phyloP scores from a whole-genome alignment of 192 early-diverging fungal genomes.

The Linnemannia elongata region DNA sequence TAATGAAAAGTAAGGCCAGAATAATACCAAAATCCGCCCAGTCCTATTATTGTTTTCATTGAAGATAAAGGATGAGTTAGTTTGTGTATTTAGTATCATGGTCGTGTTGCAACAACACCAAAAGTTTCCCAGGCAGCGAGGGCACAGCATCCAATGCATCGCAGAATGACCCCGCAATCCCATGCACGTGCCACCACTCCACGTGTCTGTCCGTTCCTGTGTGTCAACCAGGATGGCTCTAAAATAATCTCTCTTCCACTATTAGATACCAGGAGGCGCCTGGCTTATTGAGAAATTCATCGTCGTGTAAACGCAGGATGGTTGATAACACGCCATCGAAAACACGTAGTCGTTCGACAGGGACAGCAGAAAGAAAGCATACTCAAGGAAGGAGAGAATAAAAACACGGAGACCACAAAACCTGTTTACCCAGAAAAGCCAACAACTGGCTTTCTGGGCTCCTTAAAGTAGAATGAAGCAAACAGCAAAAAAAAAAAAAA shows the following conservation, averaged over 20 bases:
- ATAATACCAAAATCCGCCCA: slow-evolving; percentile 87
- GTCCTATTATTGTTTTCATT: slow-evolving; percentile 10
- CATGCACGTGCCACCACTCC: not conserved
- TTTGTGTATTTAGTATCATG: too few species aligned
- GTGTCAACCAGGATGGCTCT: too few species aligned
- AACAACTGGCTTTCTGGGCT: not conserved
- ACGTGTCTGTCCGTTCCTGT: too few species aligned
- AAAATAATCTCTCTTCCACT: too few species aligned
- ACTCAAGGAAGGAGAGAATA: not conserved
- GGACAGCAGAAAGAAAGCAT: not conserved
- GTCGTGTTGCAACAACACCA: too few species aligned
- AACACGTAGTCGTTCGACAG: not conserved
- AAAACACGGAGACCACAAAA: not conserved
- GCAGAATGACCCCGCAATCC: not conserved
- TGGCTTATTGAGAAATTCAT: too few species aligned
- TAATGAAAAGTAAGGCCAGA: slow-evolving; percentile 82
- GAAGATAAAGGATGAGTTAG: not conserved
- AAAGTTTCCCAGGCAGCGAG: not conserved
- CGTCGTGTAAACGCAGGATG: not conserved
- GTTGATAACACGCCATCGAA: not conserved
- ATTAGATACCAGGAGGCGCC: too few species aligned
- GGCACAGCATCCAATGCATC: not conserved
- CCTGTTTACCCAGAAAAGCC: not conserved
- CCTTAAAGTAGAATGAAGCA: not conserved
- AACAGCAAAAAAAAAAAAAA: not conserved